phyloP scores from a whole-genome alignment of 306 rosid species.

The Phaseolus lunatus region DNA sequence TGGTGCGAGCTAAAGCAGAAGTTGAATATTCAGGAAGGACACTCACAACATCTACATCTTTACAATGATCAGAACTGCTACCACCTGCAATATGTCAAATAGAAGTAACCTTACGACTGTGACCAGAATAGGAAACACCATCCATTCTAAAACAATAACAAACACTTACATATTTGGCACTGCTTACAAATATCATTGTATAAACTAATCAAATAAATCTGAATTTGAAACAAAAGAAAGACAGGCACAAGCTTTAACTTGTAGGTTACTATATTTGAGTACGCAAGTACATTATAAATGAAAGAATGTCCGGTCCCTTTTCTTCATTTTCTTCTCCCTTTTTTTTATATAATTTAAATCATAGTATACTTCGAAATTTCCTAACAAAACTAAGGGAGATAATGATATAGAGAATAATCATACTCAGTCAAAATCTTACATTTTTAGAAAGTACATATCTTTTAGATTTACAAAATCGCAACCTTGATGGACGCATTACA shows the following conservation, averaged over 20 bases:
- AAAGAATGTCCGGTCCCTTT: not conserved
- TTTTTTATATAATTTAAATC: not conserved
- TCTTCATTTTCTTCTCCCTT: constrained; percentile 2
- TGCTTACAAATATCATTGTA: constrained; percentile 4
- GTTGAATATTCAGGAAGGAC: constrained; percentile 72
- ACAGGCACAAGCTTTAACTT: not conserved
- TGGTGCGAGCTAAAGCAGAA: constrained; percentile 50
- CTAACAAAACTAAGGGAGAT: not conserved
- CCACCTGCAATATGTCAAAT: constrained; percentile 59
- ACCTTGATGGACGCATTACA: constrained; percentile 23
- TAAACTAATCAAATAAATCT: constrained; percentile 26
- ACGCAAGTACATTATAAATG: not conserved
- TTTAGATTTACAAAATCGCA: constrained; percentile 33
- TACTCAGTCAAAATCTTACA: constrained; percentile 2
- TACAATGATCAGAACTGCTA: constrained; percentile 72
- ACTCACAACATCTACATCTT: constrained; percentile 90
- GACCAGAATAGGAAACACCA: constrained; percentile 27
- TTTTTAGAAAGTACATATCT: constrained; percentile 28
- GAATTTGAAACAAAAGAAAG: constrained; percentile 5
- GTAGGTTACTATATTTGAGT: not conserved
- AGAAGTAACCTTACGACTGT: constrained; percentile 24
- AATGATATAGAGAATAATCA: not conserved
- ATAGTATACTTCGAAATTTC: not conserved
- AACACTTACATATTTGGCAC: constrained; percentile 3
- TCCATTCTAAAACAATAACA: not conserved